phyloP scores from a whole-genome alignment of 768 basidiomycete genomes.

The Mycena venus region DNA sequence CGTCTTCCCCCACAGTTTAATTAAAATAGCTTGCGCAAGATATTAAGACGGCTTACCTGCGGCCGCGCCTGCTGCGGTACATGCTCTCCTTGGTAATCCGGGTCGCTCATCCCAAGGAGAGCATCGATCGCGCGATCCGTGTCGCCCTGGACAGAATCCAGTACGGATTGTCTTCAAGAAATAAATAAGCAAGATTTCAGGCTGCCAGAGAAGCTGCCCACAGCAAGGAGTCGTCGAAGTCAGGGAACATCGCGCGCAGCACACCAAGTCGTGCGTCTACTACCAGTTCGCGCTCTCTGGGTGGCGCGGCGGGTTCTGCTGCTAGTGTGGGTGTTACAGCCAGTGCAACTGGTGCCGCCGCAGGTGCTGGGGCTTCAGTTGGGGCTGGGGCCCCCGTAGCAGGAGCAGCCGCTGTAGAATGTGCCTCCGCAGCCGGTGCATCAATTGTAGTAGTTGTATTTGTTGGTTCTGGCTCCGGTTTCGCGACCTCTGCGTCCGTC shows the following conservation, averaged over 20 bases:
- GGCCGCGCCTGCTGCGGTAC: slow-evolving; percentile 38
- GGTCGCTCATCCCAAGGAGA: slow-evolving; percentile 90
- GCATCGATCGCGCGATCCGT: slow-evolving; percentile 84
- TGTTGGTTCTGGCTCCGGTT: not conserved
- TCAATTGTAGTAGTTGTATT: not conserved
- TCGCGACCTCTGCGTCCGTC: not conserved
- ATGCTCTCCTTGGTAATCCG: slow-evolving; percentile 67
- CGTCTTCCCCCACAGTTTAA: slow-evolving; percentile 44
- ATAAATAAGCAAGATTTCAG: not conserved
- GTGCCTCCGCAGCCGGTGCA: not conserved
- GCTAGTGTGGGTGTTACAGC: not conserved
- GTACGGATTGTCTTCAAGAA: slow-evolving; percentile 68
- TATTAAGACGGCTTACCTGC: slow-evolving; percentile 36
- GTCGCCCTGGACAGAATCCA: slow-evolving; percentile 78
- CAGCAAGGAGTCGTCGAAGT: slow-evolving; percentile 83
- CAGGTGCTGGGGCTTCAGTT: not conserved
- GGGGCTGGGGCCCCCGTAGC: not conserved
- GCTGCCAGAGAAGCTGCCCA: slow-evolving; percentile 46
- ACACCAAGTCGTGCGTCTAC: slow-evolving; percentile 65
- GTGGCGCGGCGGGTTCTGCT: slow-evolving; percentile 1
- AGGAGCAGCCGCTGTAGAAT: not conserved
- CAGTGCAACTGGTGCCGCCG: not conserved
- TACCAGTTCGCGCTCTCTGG: slow-evolving; percentile 28
- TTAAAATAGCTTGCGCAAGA: not conserved
- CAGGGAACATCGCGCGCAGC: slow-evolving; percentile 81